Evolutionary conservation across 2,329 filamentous ascomycete genomes (phyloP), one percentile per base, ranked within the genome.

Genomic region (Penicillium sp.): DNA sequence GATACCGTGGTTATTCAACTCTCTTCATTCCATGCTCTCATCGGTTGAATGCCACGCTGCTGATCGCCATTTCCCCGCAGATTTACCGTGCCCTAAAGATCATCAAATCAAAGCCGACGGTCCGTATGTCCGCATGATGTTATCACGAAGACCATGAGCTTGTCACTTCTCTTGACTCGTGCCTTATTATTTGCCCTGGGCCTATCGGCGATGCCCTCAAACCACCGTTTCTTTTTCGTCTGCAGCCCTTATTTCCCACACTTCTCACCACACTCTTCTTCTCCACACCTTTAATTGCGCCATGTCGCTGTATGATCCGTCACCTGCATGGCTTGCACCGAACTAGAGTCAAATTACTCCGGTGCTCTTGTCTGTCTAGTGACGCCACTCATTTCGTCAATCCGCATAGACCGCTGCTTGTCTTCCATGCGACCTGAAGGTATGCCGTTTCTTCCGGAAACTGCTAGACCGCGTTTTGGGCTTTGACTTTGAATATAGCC

Each of bases 401-500:
- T 66, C 60, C 46, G 60, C 63, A 60, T 61, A 58, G 59, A 58
- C 62, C 62, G 60, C 63, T 55, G 62, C 62, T 65, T 67, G 62
- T 62, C 49, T 53, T 62, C 58, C 56, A 65, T 65, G 48, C 57
- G 47, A 64, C 58, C 31, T 45, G 38, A 36, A 36, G n/a, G 8
- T 34, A 50, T 56, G 41, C 34, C 46, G 40, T 56, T 29, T 39
- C 38, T 48, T 33, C 36, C n/a, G 19, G 13, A 15, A 46, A 31
- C 48, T 33, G 33, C 25, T 53, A 60, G 62, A 63, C 55, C 48
- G 55, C 33, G 29, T 55, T 46, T 38, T 51, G 23, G 50, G 16
- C 44, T 43, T 50, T 57, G 55, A 54, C 31, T 40, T 51, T 15
- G 34, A n/a, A 49, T 48, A 5, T 39, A 55, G 29, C 29, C 47